These are phyloP conservation scores for Aspergillus leporis DNA, from an alignment of 495 filamentous ascomycete species.

Conservation along the genomic window DNA sequence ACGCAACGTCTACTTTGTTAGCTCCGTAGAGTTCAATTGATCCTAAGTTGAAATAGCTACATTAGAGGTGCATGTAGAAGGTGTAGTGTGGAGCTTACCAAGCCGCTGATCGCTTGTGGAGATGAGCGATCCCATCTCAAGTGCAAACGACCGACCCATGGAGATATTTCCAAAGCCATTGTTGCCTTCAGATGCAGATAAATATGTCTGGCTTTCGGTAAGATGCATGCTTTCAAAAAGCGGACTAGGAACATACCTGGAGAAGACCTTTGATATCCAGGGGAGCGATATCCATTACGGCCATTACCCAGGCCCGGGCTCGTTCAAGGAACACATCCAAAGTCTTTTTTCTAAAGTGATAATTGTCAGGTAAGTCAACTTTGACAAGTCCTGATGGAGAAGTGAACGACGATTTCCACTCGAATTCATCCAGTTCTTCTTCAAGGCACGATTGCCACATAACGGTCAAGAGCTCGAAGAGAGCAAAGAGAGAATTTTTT, in stretches of 20 bases:
- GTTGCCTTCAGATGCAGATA: slow-evolving; percentile 90
- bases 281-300: slow-evolving; percentile 80
- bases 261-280: slow-evolving; percentile 93
- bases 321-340: slow-evolving; percentile 73
- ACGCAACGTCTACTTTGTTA: slow-evolving; percentile 80
- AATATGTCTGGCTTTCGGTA: slow-evolving; percentile 62
- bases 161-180: slow-evolving; percentile 85
- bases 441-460: slow-evolving; percentile 96
- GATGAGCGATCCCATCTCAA: slow-evolving; percentile 87
- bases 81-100: slow-evolving; percentile 35
- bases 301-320: slow-evolving; percentile 76
- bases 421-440: slow-evolving; percentile 90
- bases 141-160: slow-evolving; percentile 89
- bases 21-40: slow-evolving; percentile 71
- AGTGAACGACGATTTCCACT: slow-evolving; percentile 75
- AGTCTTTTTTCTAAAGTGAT: slow-evolving; percentile 72
- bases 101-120: slow-evolving; percentile 87
- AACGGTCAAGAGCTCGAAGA: slow-evolving; percentile 85
- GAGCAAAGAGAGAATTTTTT: slow-evolving; percentile 82
- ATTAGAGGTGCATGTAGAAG: neutral
- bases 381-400: slow-evolving; percentile 73
- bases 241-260: slow-evolving; percentile 46
- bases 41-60: slow-evolving; percentile 26
- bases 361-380: slow-evolving; percentile 90
- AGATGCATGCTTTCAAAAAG: slow-evolving; percentile 5